Percentiles rank a stretch among this genome's conserved stretches.
phyloP scores from a whole-genome alignment of 352 stramenopile genomes.

The Phytophthora aleatoria region DNA sequence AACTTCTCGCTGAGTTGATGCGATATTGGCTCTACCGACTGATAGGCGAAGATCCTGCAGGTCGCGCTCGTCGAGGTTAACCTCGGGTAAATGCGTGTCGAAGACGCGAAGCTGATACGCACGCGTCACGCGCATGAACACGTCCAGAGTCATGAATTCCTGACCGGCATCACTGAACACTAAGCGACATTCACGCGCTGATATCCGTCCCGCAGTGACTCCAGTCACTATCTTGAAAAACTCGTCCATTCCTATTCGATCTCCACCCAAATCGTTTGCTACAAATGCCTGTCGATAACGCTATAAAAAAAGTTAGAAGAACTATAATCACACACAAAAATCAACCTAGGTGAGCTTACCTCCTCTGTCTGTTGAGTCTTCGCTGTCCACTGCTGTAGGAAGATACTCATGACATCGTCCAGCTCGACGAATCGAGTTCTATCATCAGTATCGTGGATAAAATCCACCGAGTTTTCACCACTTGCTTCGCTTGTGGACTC shows the following conservation, averaged over 20 bases:
- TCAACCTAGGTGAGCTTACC: constrained; percentile 18
- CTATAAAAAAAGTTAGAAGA: constrained; percentile 18
- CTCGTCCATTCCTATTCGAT: constrained; percentile 68
- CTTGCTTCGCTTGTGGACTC: constrained; percentile 10
- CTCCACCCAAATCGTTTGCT: constrained; percentile 42
- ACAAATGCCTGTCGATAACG: constrained; percentile 60
- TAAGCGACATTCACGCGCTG: constrained; percentile 56
- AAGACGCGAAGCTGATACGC: constrained; percentile 67
- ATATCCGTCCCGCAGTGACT: constrained; percentile 55
- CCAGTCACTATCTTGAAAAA: constrained; percentile 77
- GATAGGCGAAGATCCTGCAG: constrained; percentile 52
- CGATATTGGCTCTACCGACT: constrained; percentile 59
- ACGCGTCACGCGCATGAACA: constrained; percentile 57
- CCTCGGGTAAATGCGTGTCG: constrained; percentile 51
- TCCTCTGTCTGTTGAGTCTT: constrained; percentile 58
- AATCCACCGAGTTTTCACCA: constrained; percentile 3
- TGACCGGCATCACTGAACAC: constrained; percentile 68
- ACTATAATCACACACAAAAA: background rate
- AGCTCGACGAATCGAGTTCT: constrained; percentile 51
- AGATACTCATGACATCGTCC: constrained; percentile 67
- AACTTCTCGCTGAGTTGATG: constrained; percentile 57
- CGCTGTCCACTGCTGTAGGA: constrained; percentile 56
- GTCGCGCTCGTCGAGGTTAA: constrained; percentile 56
- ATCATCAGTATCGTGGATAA: constrained; percentile 5
- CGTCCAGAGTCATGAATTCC: constrained; percentile 64